Percentiles rank a stretch among this genome's conserved stretches.
These are phyloP conservation scores for Aspergillus brunneoviolaceus DNA, from an alignment of 2,329 filamentous ascomycete genomes.

Conservation along the genomic window DNA sequence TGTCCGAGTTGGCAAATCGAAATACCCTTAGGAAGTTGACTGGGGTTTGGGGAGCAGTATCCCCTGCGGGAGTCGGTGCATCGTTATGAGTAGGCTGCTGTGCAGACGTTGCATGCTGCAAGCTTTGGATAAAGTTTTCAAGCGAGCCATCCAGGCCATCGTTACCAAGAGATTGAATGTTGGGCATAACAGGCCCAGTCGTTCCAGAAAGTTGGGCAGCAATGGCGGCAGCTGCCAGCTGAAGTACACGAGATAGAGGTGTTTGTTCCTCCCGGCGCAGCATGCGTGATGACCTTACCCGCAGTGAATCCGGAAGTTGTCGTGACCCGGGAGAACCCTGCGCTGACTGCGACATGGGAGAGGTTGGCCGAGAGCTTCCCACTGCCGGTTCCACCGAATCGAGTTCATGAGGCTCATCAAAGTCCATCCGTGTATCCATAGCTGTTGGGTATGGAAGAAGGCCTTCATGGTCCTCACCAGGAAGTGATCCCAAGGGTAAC, in stretches of 20 bases:
- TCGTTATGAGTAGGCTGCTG: slow-evolving; percentile 43
- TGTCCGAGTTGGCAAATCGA: slow-evolving; percentile 59
- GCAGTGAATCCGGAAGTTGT: slow-evolving; percentile 44
- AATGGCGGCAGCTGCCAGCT: slow-evolving; percentile 63
- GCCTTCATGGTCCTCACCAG: slow-evolving; percentile 34
- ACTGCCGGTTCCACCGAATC: slow-evolving; percentile 44
- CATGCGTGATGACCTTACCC: slow-evolving; percentile 55
- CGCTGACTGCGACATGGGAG: slow-evolving; percentile 28
- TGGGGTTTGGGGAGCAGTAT: slow-evolving; percentile 51
- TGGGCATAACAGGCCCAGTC: slow-evolving; percentile 55
- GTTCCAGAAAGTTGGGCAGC: slow-evolving; percentile 65
- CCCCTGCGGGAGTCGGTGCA: slow-evolving; percentile 31
- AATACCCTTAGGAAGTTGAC: slow-evolving; percentile 70
- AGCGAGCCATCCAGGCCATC: slow-evolving; percentile 62
- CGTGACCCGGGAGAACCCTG: slow-evolving; percentile 36
- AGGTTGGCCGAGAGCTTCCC: slow-evolving; percentile 29
- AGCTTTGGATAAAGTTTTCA: slow-evolving; percentile 61
- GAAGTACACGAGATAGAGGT: slow-evolving; percentile 61
- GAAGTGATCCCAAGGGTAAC: slow-evolving; percentile 29
- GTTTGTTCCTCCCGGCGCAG: slow-evolving; percentile 61
- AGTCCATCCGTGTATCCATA: slow-evolving; percentile 44
- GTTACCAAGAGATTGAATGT: slow-evolving; percentile 55
- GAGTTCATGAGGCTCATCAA: slow-evolving; percentile 42
- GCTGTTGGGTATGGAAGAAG: slow-evolving; percentile 37
- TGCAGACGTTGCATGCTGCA: slow-evolving; percentile 62